These are phyloP conservation scores for Wickerhamiella shivajii DNA, from an alignment of 805 yeast species.

Conservation along the genomic window DNA sequence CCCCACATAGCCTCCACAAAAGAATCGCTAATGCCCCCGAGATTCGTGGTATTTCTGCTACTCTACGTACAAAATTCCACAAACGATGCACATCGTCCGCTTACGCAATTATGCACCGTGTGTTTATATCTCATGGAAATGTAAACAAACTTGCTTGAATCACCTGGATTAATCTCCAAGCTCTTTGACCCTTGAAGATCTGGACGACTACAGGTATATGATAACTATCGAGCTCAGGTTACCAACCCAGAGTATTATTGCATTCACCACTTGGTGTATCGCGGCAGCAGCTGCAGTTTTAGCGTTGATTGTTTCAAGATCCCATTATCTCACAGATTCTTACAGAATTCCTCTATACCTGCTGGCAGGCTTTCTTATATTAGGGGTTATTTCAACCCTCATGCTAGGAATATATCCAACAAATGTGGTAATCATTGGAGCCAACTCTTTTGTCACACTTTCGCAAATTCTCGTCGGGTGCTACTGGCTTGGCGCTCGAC, in stretches of 20 bases:
- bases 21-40: too few species aligned
- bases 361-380: slow-evolving; percentile 1
- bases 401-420: slow-evolving; percentile 2
- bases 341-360: slow-evolving; percentile 1
- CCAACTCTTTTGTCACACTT: neutral
- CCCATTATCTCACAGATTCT: neutral
- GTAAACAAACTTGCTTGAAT: slow-evolving; percentile 6
- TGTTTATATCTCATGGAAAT: slow-evolving; percentile 2
- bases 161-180: too few species aligned
- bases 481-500: slow-evolving; percentile 6
- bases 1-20: too few species aligned
- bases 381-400: neutral
- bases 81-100: too few species aligned
- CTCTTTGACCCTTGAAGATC: too few species aligned
- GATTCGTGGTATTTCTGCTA: too few species aligned
- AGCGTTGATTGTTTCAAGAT: slow-evolving; percentile 1
- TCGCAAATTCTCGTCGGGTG: slow-evolving; percentile 1
- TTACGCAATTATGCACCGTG: too few species aligned
- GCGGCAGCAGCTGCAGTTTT: slow-evolving; percentile 1
- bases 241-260: slow-evolving; percentile 2
- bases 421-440: neutral
- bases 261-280: neutral
- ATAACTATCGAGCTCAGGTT: slow-evolving; percentile 6
- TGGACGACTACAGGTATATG: too few species aligned
- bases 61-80: too few species aligned